Base-by-base conservation (phyloP, 495 filamentous ascomycete genomes). In the Neurospora discreta region DNA sequence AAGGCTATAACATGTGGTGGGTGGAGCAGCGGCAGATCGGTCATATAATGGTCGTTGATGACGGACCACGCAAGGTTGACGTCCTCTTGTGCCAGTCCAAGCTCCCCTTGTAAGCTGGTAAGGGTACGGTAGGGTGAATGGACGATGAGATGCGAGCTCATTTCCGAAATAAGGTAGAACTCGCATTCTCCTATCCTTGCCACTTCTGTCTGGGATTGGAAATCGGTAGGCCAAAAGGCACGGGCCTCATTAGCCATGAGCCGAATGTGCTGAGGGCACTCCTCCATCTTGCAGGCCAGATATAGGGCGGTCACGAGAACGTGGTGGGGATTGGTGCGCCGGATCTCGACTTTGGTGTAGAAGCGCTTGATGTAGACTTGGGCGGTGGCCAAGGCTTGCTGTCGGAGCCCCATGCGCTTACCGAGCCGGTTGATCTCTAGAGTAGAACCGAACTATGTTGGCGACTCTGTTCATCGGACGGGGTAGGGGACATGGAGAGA, bases 211-310 rank as follows among this genome's bases (percentile, higher is more conserved):
- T 87, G 85, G 68, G 88, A 86, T 76, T 94, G 90, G 76, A 92
- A 88, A 69, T 96, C 94, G 90, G 92, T 90, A 77, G 93, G 91
- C 93, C 94, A 99, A 52, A 94, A 83, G 68, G 88, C 86, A n/a
- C 93, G 88, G 5, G 94, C 93, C 80, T 99, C 95, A 6, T 87
- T 89, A 3, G 94, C 89, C 58, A 99, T 88, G 68, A 94, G 86
- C 40, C 95, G 87, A 73, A 99, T 98, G 80, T 99, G 96, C 80
- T 97, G 94, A 38, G 95, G 96, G 74, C 90, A 95, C 81, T 99
- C 95, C 80, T 99, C 95, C 92, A 97, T 97, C 82, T 99, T 99
- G 83, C 94, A 97, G 68, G 96, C 95, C 41, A 99, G 85, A 81
- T 99, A 99, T 73, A 98, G 84, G 36, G 95, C 93, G 5, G 95